phyloP scores from a whole-genome alignment of 1,139 yeast species.

The Saccharomycopsis phalli region DNA sequence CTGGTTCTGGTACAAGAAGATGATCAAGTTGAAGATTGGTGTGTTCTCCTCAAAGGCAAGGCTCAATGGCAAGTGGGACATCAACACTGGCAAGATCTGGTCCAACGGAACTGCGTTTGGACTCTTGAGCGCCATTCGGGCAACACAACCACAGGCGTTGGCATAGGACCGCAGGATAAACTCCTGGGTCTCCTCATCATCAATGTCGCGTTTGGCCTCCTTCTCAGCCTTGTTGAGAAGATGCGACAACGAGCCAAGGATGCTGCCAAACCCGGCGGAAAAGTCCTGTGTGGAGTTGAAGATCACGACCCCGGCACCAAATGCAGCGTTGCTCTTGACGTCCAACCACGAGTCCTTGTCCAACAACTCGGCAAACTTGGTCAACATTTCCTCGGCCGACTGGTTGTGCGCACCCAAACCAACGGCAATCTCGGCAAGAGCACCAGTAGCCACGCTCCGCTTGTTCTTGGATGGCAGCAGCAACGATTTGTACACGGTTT shows the following conservation, averaged over 20 bases:
- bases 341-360: conserved; percentile 74
- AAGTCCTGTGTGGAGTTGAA: conserved; percentile 52
- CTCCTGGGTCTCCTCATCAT: conserved; percentile 74
- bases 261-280: conserved; percentile 53
- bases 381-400: conserved; percentile 59
- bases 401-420: conserved; percentile 68
- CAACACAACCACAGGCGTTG: conserved; percentile 95
- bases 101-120: conserved; percentile 67
- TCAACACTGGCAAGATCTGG: conserved; percentile 69
- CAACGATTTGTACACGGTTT: conserved; percentile 50
- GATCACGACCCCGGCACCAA: conserved; percentile 82
- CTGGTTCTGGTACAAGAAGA: conserved; percentile 59
- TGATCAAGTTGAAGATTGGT: conserved; percentile 75
- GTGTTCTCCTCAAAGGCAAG: conserved; percentile 89
- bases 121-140: conserved; percentile 77
- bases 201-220: conserved; percentile 46
- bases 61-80: conserved; percentile 75
- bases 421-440: conserved; percentile 78
- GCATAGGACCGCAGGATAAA: conserved; percentile 80
- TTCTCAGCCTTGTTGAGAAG: conserved; percentile 71
- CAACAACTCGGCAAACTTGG: conserved; percentile 59
- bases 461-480: conserved; percentile 60
- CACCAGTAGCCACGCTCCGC: conserved; percentile 81
- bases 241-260: conserved; percentile 71
- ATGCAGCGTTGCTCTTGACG: conserved; percentile 93